Evolutionary conservation across 169 alveolate species (phyloP).

Genomic region (Plasmodium cynomolgi): DNA sequence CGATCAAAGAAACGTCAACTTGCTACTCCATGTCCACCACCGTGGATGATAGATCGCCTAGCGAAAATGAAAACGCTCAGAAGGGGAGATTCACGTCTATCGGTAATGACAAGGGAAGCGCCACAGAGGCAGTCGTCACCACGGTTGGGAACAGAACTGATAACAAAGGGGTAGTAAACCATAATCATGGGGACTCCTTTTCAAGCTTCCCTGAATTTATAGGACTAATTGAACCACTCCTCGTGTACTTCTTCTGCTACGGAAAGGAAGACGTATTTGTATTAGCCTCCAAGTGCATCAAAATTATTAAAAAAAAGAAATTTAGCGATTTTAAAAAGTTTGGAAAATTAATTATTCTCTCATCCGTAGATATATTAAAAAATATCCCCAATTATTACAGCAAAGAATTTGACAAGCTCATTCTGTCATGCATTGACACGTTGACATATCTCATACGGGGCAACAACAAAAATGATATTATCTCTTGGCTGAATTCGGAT

Average conservation of each 20-base stretch:
- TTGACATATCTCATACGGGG: constrained; percentile 39
- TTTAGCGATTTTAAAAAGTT: constrained; percentile 43
- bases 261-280: constrained; percentile 73
- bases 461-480: constrained; percentile 33
- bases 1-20: background rate
- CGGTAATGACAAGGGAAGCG: background rate
- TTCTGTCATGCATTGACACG: constrained; percentile 50
- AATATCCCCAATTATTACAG: constrained; percentile 75
- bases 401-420: constrained; percentile 63
- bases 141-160: background rate
- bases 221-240: constrained; percentile 51
- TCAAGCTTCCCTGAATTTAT: constrained; percentile 29
- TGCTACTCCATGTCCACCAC: background rate
- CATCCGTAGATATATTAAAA: constrained; percentile 65
- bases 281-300: constrained; percentile 58
- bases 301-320: constrained; percentile 42
- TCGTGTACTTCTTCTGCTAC: constrained; percentile 70
- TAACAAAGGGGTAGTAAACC: background rate
- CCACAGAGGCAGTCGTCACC: background rate
- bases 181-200: background rate
- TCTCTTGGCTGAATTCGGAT: constrained; percentile 59
- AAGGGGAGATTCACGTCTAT: background rate
- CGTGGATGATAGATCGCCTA: background rate
- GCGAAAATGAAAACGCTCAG: background rate
- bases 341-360: constrained; percentile 62